Evolutionary conservation across 2,329 filamentous ascomycete genomes (phyloP).

Genomic region (Botrytis paeoniae): DNA sequence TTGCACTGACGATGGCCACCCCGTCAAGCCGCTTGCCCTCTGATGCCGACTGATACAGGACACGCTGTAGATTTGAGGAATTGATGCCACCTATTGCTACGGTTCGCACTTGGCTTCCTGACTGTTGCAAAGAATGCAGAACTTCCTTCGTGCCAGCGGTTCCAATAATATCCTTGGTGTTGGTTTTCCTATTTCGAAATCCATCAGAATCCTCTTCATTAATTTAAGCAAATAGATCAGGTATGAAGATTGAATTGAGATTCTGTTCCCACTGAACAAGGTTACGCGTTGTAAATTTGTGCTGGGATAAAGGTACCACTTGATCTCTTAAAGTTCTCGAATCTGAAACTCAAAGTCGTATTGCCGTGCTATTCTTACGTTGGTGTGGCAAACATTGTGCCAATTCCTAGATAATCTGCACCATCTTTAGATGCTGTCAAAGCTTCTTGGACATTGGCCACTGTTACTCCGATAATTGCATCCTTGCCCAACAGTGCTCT

Average conservation of each 20-base stretch:
- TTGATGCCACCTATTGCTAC: conserved; percentile 93
- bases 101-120: conserved; percentile 49
- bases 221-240: background rate
- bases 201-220: background rate
- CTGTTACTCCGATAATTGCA: conserved; percentile 85
- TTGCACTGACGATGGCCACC: conserved; percentile 84
- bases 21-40: conserved; percentile 65
- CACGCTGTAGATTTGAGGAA: conserved; percentile 66
- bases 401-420: conserved; percentile 89
- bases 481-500: conserved; percentile 69
- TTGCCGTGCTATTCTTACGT: conserved; percentile 51
- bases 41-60: conserved; percentile 66
- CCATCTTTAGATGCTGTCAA: conserved; percentile 66
- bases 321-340: background rate
- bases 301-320: background rate
- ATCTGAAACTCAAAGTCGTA: background rate
- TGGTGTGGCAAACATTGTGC: conserved; percentile 80
- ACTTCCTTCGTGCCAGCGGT: conserved; percentile 67
- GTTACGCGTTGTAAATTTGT: background rate
- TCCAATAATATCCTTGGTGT: conserved; percentile 80
- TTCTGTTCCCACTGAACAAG: background rate
- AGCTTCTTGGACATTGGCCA: conserved; percentile 72
- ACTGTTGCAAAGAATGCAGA: conserved; percentile 52
- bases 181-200: conserved; percentile 63
- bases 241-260: background rate